Percentiles rank a stretch among this genome's conserved stretches.
These are phyloP conservation scores for Podila minutissima DNA, from an alignment of 192 early-diverging fungal genomes.

Conservation along the genomic window DNA sequence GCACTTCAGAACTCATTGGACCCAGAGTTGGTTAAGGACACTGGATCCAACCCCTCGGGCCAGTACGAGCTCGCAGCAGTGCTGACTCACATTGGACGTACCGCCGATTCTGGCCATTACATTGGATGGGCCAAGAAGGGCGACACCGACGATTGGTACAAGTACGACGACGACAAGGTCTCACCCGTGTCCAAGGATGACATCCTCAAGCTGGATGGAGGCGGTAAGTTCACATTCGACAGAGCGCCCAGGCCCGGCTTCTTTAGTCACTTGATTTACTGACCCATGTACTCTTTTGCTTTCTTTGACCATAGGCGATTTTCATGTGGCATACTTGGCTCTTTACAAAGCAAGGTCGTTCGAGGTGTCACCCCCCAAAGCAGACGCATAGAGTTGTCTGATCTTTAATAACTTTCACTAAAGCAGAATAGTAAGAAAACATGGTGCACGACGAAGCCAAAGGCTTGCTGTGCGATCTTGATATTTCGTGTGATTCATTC, in stretches of 20 bases:
- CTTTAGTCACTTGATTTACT: neutral
- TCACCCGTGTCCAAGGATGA: constrained; percentile 86
- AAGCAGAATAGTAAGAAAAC: no score
- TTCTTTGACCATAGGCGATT: constrained; percentile 58
- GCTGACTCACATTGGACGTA: constrained; percentile 94
- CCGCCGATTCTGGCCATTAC: constrained; percentile 90
- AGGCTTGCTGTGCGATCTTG: no score
- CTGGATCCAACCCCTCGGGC: constrained; percentile 87
- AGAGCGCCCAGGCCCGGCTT: neutral
- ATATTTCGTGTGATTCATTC: no score
- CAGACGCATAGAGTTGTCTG: neutral
- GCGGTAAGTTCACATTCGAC: constrained; percentile 63
- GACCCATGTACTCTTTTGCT: neutral
- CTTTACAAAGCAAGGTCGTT: constrained; percentile 71
- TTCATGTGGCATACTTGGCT: constrained; percentile 89
- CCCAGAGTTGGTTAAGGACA: constrained; percentile 78
- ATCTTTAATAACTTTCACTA: neutral
- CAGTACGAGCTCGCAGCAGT: constrained; percentile 94
- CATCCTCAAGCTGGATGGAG: constrained; percentile 90
- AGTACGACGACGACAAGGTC: constrained; percentile 97
- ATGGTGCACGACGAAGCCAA: no score
- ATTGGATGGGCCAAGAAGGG: constrained; percentile 94
- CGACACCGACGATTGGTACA: constrained; percentile 77
- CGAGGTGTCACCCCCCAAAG: neutral
- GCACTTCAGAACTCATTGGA: constrained; percentile 66